Evolutionary conservation across 257 asterid genomes (phyloP), one percentile per base, ranked within the genome.

Genomic region (Nicotiana knightiana): DNA sequence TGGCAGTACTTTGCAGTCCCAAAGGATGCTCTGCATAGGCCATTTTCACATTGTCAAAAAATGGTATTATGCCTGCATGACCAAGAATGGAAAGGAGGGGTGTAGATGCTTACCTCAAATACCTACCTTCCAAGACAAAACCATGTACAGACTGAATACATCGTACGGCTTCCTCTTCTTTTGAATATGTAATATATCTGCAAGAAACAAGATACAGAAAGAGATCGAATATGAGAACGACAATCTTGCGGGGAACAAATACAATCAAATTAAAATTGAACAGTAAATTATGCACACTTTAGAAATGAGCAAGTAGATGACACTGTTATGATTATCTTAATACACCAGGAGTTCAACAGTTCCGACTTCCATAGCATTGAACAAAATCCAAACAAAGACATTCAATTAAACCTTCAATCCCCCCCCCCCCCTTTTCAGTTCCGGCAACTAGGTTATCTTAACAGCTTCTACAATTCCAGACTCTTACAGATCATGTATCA

Each of bases 1-100:
- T 93, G 99, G 85, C 98, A 96, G 83, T 96, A 96, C 84, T 96
- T 96, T 82, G 99, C 98, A 86, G 99, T 96, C 87, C 99, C 99
- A 87, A 96, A 96, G 54, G 98, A 96, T 82, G 99, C 99, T 89
- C 99, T 96, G 95, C 91, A 85, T 53, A 82, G 83, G 84, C 17
- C 82, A 85, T 26, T 67, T 57, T 77, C 77, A 77, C 17, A 81
- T 43, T 66, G 77, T 81, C 32, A 30, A 32, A 83, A 76, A 59
- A 80, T 5, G 35, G 39, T 39, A 66, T 12, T 6, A 37, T 7
- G 32, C 75, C 9, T 67, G 33, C 43, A 12, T 48, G 28, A 0
- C 63, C 46, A 66, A 64, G 17, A 53, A 12, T 57, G 62, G 32
- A 68, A 76, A 53, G 79, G 43, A 86, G 86, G 84, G 81, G 76